Evolutionary conservation across 345 rosid genomes (phyloP), one percentile per base, ranked within the genome.

Genomic region (Raphanus raphanistrum): DNA sequence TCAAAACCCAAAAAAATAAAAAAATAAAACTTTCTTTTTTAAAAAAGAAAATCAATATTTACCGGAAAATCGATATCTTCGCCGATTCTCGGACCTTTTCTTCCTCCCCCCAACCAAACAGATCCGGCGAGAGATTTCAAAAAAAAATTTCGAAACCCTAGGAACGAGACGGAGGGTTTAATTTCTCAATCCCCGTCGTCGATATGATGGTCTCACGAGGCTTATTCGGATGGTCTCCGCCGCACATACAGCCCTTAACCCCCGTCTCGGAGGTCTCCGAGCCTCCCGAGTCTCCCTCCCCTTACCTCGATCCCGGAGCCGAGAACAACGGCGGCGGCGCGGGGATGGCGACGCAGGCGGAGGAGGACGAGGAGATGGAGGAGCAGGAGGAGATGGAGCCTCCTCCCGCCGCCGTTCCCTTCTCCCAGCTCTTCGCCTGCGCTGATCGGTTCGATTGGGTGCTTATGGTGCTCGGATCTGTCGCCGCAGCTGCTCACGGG

Each of bases 281-380:
- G 89, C 98, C 99, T 33, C 99, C 99, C 71, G 99, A 95, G 86
- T 90, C 97, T 8, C 99, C 99, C 2, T 95, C 98, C 4, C 99
- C 99, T 6, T 95, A 95, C 82, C 72, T 90, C 12, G 98, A 95
- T 77, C 68, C 82, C 16, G 84, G 80, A 25, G 93, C 89, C 6
- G 99, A 96, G 82, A 84, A 87, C 26, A 84, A 87, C 26, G 89
- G 89, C 1, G 90, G 89, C 1, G 90, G 89, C 0, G 79, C 84
- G 0, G 88, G 90, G 0, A 87, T 85, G 12, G 86, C 85, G 50
- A 84, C 88, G 27, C 92, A 84, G 82, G 84, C 75, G 32, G 97
- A 90, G 66, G 94, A 83, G 15, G 97, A 88, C 54, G 98, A 91
- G 57, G 99, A 96, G 58, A 84, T 88, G 81, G 98, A 92, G 36